These are phyloP conservation scores for Nitzschia putrida DNA, from an alignment of 108 stramenopile species.

Conservation along the genomic window DNA sequence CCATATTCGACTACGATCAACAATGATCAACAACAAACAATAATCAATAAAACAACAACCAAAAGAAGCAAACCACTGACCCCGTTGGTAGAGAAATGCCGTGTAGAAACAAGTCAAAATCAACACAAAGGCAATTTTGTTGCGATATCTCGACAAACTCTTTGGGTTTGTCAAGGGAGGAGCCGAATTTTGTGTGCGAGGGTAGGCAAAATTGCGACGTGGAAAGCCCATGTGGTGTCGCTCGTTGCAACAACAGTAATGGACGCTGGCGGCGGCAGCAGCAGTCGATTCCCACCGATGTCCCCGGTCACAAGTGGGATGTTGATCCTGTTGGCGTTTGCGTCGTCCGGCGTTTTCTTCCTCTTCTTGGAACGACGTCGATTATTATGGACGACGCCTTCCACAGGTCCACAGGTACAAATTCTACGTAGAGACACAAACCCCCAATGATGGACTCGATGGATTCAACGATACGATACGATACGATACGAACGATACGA, in stretches of 20 bases:
- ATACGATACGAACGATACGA: constrained; percentile 4
- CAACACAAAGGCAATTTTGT: constrained; percentile 59
- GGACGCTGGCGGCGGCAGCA: too few relatives aligned
- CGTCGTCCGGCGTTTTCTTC: too few relatives aligned
- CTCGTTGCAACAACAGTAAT: neutral
- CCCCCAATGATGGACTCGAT: neutral
- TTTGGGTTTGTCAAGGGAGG: neutral
- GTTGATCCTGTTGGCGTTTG: too few relatives aligned
- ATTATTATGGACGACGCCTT: too few relatives aligned
- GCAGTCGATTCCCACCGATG: neutral
- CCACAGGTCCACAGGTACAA: too few relatives aligned
- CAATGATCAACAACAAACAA: constrained; percentile 9
- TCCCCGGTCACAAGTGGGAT: neutral
- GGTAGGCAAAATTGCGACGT: neutral
- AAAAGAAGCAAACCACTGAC: constrained; percentile 31
- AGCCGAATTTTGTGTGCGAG: constrained; percentile 12
- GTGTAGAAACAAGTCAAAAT: constrained; percentile 68
- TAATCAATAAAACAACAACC: neutral
- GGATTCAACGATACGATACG: neutral
- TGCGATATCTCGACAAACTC: constrained; percentile 61
- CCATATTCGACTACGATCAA: too few relatives aligned
- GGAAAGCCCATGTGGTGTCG: neutral
- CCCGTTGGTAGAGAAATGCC: constrained; percentile 72
- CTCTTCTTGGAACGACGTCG: too few relatives aligned
- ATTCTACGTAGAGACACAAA: too few relatives aligned